These are phyloP conservation scores for Lachancea dasiensis DNA, from an alignment of 805 yeast species.

Conservation along the genomic window DNA sequence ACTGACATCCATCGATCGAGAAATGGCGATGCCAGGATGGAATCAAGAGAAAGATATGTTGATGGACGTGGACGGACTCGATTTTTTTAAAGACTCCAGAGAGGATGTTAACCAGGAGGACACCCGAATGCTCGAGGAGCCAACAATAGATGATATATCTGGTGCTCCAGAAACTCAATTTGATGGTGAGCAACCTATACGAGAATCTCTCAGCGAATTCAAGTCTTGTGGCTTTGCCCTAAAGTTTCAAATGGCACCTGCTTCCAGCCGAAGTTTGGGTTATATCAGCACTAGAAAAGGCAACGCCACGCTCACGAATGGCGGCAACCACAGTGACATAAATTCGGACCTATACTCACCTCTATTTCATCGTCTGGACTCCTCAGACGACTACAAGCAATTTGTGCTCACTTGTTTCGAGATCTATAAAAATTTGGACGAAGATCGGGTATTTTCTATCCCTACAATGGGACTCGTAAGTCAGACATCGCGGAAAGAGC, in stretches of 20 bases:
- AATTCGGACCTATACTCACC: constrained; percentile 42
- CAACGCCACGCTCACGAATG: background rate
- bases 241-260: constrained; percentile 44
- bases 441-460: constrained; percentile 37
- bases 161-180: constrained; percentile 18
- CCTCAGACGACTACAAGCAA: constrained; percentile 37
- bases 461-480: constrained; percentile 38
- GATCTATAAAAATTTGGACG: constrained; percentile 44
- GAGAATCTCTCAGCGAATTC: constrained; percentile 31
- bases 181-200: constrained; percentile 5
- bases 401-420: constrained; percentile 49
- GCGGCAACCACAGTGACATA: constrained; percentile 27
- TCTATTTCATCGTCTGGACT: constrained; percentile 35
- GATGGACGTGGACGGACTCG: constrained; percentile 28
- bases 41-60: constrained; percentile 12
- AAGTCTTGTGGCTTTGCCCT: constrained; percentile 32
- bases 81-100: constrained; percentile 17
- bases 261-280: constrained; percentile 36
- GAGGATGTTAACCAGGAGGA: constrained; percentile 13
- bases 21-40: constrained; percentile 1
- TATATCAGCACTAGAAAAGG: constrained; percentile 37
- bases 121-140: constrained; percentile 17
- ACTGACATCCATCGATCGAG: no score
- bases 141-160: constrained; percentile 16
- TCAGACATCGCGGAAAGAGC: constrained; percentile 31